Base-by-base conservation (phyloP, 1,139 yeast genomes). In the Komagataea norvegica region DNA sequence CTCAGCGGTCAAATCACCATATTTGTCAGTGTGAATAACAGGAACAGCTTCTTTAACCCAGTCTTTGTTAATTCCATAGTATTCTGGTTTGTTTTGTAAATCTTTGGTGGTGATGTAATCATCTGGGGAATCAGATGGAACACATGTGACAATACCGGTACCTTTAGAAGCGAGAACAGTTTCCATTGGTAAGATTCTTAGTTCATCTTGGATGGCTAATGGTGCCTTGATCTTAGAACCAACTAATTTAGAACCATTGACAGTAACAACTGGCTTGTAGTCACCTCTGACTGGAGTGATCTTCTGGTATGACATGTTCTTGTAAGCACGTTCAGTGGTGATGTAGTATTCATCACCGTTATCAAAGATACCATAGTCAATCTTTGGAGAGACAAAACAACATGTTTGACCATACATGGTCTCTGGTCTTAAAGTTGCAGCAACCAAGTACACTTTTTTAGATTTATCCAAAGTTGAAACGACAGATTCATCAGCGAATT, bases 391-490 rank as follows among this genome's bases (percentile, higher is more conserved):
- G 23, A 91, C 97, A 56, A 91, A 93, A 72, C 97, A 89, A 72
- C 96, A 86, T 4, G 96, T 84, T 70, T 93, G 98, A 48, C 97
- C 98, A 57, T 89, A 89, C 96, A 93, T 87, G 52, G 99, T 91
- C 68, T 91, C 99, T 26, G 99, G 96, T 69, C 99, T 83, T 55
- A 93, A 77, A 52, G 98, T 91, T 26, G 98, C 98, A 45, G 99
- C 98, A 38, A 93, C 88, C 47, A 91, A 71, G 65, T 62, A 88
- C 28, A 88, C 72, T 51, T 79, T 81, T 65, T 85, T 86, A 31
- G 72, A 64, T 36, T 68, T 67, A 33, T 68, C 68, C 31, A 89
- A 67, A 38, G 64, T 55, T 19, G 93, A 82, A 32, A 64, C 71
- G n/a, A 65, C 61, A 28, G 68, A 61, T 39, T 62, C 69, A 32